phyloP scores from a whole-genome alignment of 768 basidiomycete genomes.

The Russula sp. region DNA sequence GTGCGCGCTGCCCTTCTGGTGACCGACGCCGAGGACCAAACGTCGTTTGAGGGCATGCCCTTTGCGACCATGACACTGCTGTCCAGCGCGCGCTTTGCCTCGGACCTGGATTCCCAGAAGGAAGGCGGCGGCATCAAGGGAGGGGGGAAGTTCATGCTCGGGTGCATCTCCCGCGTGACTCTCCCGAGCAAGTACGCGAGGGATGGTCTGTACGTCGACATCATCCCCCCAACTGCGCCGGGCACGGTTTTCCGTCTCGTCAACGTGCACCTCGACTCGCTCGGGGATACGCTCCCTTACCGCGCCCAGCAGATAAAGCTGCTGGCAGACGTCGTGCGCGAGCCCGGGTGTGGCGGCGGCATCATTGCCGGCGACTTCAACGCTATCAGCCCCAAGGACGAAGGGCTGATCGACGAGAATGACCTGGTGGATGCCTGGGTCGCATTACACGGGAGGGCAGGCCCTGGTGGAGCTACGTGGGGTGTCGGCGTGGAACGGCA shows the following conservation, averaged over 20 bases:
- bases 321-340: constrained; percentile 35
- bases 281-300: constrained; percentile 23
- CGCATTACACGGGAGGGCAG: constrained; percentile 31
- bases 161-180: background rate
- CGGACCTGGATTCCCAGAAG: background rate
- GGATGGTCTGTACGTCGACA: constrained; percentile 36
- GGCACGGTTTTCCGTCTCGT: constrained; percentile 31
- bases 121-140: background rate
- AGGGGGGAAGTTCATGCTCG: background rate
- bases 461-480: constrained; percentile 26
- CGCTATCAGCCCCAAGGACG: constrained; percentile 36
- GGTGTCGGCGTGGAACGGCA: background rate
- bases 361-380: constrained; percentile 47
- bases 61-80: constrained; percentile 16
- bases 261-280: constrained; percentile 37
- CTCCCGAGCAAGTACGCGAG: constrained; percentile 28
- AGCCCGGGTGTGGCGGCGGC: constrained; percentile 37
- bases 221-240: constrained; percentile 28
- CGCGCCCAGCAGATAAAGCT: constrained; percentile 27
- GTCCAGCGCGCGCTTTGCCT: background rate
- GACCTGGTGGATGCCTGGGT: constrained; percentile 41
- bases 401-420: constrained; percentile 22
- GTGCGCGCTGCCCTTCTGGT: background rate
- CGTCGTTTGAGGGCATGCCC: background rate
- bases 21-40: constrained; percentile 4